phyloP scores from a whole-genome alignment of 192 early-diverging fungal genomes.

The Backusella luteola region DNA sequence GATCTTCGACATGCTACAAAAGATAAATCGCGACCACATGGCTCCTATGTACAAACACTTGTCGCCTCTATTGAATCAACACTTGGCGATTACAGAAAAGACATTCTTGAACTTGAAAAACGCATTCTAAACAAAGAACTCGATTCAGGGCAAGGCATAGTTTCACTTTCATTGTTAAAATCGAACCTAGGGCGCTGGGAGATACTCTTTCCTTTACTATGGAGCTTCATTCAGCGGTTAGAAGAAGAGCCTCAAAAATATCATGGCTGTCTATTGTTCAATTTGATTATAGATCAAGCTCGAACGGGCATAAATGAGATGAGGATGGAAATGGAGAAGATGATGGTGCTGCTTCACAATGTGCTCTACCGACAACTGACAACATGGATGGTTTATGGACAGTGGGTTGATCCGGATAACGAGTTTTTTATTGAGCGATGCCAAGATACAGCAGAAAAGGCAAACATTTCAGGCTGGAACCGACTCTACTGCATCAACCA shows the following conservation, averaged over 20 bases:
- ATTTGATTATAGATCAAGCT: constrained; percentile 49
- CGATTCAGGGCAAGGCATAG: constrained; percentile 40
- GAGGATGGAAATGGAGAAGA: constrained; percentile 42
- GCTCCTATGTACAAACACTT: constrained; percentile 53
- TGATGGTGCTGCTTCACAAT: constrained; percentile 45
- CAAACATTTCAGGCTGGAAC: constrained; percentile 41
- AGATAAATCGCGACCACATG: constrained; percentile 13
- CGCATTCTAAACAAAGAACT: constrained; percentile 52
- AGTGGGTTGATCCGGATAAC: constrained; percentile 51
- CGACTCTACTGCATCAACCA: constrained; percentile 46
- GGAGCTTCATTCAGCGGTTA: constrained; percentile 41
- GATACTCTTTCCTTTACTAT: constrained; percentile 48
- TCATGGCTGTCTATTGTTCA: constrained; percentile 48
- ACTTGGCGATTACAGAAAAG: constrained; percentile 43
- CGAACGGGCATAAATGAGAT: constrained; percentile 53
- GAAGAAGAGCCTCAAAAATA: constrained; percentile 30
- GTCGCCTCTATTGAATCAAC: constrained; percentile 43
- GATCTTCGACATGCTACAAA: neutral
- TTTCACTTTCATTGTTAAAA: constrained; percentile 43
- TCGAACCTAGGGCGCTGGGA: constrained; percentile 48
- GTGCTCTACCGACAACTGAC: constrained; percentile 61
- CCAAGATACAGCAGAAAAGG: constrained; percentile 2
- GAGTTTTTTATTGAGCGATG: constrained; percentile 63
- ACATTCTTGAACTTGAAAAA: constrained; percentile 49
- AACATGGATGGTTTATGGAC: constrained; percentile 68